Conservation (phyloP, 805 yeast species). For the Wickerhamomyces bovis region DNA sequence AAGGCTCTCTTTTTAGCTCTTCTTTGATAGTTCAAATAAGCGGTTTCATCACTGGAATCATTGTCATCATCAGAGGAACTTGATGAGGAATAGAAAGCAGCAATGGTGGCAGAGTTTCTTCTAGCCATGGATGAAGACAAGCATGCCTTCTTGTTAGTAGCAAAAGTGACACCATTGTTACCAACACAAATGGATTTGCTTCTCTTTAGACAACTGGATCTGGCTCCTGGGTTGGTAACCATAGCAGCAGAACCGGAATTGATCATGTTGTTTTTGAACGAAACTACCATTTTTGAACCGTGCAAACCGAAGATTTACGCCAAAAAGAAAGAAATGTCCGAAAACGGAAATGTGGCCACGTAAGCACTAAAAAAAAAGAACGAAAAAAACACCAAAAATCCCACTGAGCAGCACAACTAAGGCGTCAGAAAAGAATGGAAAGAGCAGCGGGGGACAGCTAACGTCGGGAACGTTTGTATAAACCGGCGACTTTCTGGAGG, state of each 20-base stretch:
- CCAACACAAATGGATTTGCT: not conserved
- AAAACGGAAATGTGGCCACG: slow-evolving; percentile 3
- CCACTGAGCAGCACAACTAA: slow-evolving; percentile 26
- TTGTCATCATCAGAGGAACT: slow-evolving; percentile 17
- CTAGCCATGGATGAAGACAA: slow-evolving; percentile 15
- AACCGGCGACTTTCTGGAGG: not conserved
- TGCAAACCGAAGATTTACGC: slow-evolving; percentile 1
- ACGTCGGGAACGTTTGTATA: no score
- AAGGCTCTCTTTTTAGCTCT: slow-evolving; percentile 23
- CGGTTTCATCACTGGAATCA: slow-evolving; percentile 16
- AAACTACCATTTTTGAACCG: not conserved
- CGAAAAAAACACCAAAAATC: slow-evolving; percentile 4
- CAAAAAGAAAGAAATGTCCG: not conserved
- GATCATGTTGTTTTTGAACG: slow-evolving; percentile 1
- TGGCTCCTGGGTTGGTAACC: not conserved
- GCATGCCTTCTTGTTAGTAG: slow-evolving; percentile 20
- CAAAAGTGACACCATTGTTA: slow-evolving; percentile 11
- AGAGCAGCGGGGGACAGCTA: not conserved
- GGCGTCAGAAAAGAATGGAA: slow-evolving; percentile 22
- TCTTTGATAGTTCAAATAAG: slow-evolving; percentile 21
- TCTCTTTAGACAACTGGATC: slow-evolving; percentile 5
- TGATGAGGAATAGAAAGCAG: slow-evolving; percentile 13
- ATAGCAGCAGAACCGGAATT: not conserved
- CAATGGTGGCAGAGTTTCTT: slow-evolving; percentile 16
- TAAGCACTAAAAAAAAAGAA: slow-evolving; percentile 7